Evolutionary conservation across 2,329 filamentous ascomycete genomes (phyloP).

Genomic region (Alternaria conjuncta): DNA sequence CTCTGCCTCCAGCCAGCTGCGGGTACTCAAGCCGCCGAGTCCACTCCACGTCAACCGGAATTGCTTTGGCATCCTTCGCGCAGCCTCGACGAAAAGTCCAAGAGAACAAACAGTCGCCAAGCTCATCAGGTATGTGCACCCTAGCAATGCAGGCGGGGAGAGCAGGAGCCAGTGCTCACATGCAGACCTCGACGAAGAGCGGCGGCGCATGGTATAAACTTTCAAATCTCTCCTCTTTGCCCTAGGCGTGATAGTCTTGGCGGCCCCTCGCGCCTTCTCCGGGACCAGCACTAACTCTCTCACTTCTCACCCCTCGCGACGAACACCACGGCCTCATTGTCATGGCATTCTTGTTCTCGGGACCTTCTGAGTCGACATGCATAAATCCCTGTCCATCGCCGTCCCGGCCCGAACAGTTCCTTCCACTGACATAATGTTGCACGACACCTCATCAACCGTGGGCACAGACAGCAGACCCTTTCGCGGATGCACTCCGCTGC

Average conservation of each 20-base stretch:
- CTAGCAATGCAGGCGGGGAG: not conserved
- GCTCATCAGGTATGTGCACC: not conserved
- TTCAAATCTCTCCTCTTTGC: not conserved
- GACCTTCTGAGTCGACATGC: not conserved
- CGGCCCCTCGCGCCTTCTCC: conserved; percentile 7
- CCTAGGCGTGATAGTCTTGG: not conserved
- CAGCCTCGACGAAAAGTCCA: not conserved
- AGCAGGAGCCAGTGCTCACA: not conserved
- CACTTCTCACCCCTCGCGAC: not conserved
- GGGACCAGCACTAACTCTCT: not conserved
- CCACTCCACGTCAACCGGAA: not conserved
- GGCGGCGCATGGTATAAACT: not conserved
- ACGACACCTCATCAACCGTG: conserved; percentile 14
- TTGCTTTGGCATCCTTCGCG: conserved; percentile 1
- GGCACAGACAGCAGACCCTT: conserved; percentile 1
- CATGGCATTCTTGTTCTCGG: conserved; percentile 3
- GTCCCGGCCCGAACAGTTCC: conserved; percentile 3
- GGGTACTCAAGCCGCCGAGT: not conserved
- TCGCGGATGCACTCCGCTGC: not conserved
- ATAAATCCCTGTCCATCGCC: not conserved
- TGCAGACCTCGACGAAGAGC: not conserved
- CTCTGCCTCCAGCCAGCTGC: not conserved
- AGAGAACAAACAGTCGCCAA: not conserved
- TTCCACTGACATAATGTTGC: not conserved
- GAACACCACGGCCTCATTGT: not conserved